A percentile compares a stretch with the other conserved stretches of the same genome.
phyloP scores from a whole-genome alignment of 352 stramenopile species.

The Pythium aquatile region DNA sequence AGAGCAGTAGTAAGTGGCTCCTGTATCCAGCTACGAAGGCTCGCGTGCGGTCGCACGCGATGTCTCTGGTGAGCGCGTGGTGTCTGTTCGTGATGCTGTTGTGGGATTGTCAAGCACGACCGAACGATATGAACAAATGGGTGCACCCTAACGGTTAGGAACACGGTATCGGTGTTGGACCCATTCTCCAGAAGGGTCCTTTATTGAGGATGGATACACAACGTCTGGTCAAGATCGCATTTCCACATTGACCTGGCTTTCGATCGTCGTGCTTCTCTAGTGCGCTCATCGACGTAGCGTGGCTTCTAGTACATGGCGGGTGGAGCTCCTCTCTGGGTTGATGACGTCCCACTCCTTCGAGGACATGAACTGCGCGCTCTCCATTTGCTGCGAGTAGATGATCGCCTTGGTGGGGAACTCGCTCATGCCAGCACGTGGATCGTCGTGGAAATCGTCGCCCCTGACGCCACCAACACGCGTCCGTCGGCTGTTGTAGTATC shows the following conservation, averaged over 20 bases:
- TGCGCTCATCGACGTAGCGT: conserved; percentile 15
- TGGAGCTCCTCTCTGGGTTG: conserved; percentile 51
- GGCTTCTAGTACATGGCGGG: conserved; percentile 47
- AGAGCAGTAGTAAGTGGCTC: neutral
- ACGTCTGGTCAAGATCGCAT: no score
- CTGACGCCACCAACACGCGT: conserved; percentile 17
- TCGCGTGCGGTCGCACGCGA: neutral
- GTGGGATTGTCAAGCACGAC: neutral
- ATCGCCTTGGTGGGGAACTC: conserved; percentile 60
- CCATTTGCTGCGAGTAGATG: conserved; percentile 49
- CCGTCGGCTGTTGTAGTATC: conserved; percentile 10
- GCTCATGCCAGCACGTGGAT: conserved; percentile 15
- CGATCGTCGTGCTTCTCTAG: neutral
- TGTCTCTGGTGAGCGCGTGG: neutral
- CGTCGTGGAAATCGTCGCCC: conserved; percentile 17
- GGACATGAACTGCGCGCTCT: conserved; percentile 51
- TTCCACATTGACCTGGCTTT: no score
- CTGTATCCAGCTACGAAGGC: neutral
- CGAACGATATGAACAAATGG: neutral
- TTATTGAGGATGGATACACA: neutral
- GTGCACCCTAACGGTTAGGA: neutral
- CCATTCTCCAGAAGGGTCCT: conserved; percentile 3
- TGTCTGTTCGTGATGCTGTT: neutral
- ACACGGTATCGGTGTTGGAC: neutral
- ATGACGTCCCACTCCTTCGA: conserved; percentile 72